A percentile compares a stretch with the other conserved stretches of the same genome.
Conservation (phyloP, 768 basidiomycete species). For the Lactarius hatsudake region DNA sequence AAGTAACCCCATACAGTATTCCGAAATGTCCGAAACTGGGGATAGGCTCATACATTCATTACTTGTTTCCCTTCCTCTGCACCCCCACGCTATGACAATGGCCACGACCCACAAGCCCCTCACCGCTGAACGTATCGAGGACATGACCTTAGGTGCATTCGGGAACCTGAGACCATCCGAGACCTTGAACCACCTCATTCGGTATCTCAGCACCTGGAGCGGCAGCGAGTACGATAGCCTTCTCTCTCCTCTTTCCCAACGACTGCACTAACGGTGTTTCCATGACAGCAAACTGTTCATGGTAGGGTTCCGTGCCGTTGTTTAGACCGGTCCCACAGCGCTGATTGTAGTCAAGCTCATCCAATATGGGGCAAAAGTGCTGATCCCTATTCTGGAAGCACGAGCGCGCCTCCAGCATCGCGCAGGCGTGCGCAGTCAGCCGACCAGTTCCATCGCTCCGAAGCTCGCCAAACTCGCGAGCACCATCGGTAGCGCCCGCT, state of each 20-base stretch:
- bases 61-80: neutral
- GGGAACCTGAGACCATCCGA: slow-evolving; percentile 55
- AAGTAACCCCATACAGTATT: neutral
- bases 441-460: slow-evolving; percentile 53
- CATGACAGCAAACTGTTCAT: too few species aligned
- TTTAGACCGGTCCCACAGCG: neutral
- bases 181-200: slow-evolving; percentile 66
- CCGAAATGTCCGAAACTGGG: neutral
- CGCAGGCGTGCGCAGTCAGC: slow-evolving; percentile 53
- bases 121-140: slow-evolving; percentile 53
- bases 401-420: slow-evolving; percentile 69
- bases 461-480: slow-evolving; percentile 53
- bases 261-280: slow-evolving; percentile 6
- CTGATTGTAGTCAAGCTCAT: slow-evolving; percentile 48
- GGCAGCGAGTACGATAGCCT: slow-evolving; percentile 72
- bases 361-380: slow-evolving; percentile 68
- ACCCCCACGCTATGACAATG: slow-evolving; percentile 40
- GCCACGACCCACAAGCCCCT: slow-evolving; percentile 47
- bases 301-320: slow-evolving; percentile 30
- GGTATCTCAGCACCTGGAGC: slow-evolving; percentile 80
- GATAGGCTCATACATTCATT: too few species aligned
- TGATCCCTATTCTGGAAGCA: slow-evolving; percentile 61
- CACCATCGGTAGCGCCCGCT: slow-evolving; percentile 64
- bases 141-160: slow-evolving; percentile 64
- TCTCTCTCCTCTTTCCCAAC: slow-evolving; percentile 12